Evolutionary conservation across 177 flowering plant genomes (phyloP).

Genomic region (Telopea speciosissima): DNA sequence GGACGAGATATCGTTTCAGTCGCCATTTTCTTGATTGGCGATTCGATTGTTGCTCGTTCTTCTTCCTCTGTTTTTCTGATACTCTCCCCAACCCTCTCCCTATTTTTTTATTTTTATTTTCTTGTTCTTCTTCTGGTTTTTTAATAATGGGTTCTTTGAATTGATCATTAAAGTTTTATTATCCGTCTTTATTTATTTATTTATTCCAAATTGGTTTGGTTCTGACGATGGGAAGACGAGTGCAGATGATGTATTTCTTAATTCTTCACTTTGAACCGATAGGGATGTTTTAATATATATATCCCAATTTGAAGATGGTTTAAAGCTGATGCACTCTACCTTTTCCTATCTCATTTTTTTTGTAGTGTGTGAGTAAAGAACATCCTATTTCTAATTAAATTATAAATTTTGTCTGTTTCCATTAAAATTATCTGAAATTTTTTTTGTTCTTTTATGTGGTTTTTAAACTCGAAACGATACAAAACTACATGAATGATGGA

Average conservation of each 20-base stretch:
- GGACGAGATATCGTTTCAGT: conserved; percentile 39
- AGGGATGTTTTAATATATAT: background rate
- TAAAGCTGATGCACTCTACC: conserved; percentile 1
- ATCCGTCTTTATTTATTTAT: no score
- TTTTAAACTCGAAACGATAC: no score
- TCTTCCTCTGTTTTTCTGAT: background rate
- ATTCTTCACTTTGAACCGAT: conserved; percentile 12
- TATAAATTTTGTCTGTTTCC: no score
- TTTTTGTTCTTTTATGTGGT: no score
- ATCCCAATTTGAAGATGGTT: conserved; percentile 1
- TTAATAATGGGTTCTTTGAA: background rate
- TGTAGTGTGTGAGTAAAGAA: no score
- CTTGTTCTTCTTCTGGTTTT: background rate
- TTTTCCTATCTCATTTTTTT: background rate
- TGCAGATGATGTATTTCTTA: conserved; percentile 6
- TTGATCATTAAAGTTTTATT: no score
- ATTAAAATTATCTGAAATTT: no score
- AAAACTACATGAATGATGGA: no score
- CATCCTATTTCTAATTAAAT: no score
- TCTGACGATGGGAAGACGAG: background rate
- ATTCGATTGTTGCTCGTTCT: conserved; percentile 35
- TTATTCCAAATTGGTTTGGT: background rate
- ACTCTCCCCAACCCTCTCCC: no score
- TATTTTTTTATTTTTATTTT: background rate
- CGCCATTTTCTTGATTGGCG: conserved; percentile 27